Evolutionary conservation across 2,329 filamentous ascomycete species (phyloP), one percentile per base, ranked within the genome.

Genomic region (Fusarium sororula): DNA sequence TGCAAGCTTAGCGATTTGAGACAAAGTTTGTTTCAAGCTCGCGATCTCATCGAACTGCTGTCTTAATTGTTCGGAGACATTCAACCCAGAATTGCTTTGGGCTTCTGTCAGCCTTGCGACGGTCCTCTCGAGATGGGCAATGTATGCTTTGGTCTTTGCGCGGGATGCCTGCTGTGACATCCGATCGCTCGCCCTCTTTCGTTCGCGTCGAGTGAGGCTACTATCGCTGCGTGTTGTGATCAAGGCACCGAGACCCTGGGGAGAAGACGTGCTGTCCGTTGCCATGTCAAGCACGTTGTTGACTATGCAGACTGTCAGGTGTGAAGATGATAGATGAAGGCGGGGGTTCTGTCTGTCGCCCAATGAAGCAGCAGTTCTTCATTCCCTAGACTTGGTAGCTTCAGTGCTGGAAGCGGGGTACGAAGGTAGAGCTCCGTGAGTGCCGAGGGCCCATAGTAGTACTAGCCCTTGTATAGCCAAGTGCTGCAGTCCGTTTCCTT

Each of bases 31-130:
- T n/a, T 50, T 30, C 17, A 50, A 2, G 10, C 28, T 18, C 0
- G 47, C 47, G 0, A 50, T 50, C 11, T 50, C 28, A 3, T 50
- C 47, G 7, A 50, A 50, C 0, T 50, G 47, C 28, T 30, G 28
- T n/a, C 28, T 6, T 0, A 50, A 0, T 7, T 30, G 47, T 28
- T 28, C 45, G 3, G 26, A 47, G 18, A 50, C 6, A 4, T 3
- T 8, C 14, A 3, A 1, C 1, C 20, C 47, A 6, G 22, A n/a
- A 6, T 50, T 30, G 1, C 1, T n/a, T 13, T 50, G 28, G 0
- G 47, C 47, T 0, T 50, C 47, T n/a, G 47, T 50, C 0, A 50
- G 47, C 3, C 47, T 30, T 30, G 47, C 28, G 0, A 50, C 28
- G 5, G 20, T 50, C 47, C 20, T 50, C 14, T 50, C 47, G 15